Conservation (phyloP, 2,329 filamentous ascomycete species). For the Claviceps paspali region DNA sequence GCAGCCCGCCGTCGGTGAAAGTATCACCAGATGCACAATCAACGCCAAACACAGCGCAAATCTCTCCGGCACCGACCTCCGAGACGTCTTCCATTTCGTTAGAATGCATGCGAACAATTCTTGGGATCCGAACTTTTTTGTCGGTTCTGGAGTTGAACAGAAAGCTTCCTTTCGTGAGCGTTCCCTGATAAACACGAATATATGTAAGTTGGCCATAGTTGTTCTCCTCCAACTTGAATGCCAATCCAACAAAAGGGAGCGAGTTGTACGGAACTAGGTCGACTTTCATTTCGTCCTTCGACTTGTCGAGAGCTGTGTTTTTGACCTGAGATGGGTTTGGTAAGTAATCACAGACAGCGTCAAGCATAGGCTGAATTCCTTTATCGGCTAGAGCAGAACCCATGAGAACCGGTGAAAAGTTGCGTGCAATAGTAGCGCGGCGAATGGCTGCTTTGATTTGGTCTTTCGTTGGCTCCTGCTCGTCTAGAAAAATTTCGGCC, state of each 20-base stretch:
- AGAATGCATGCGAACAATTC: conserved; percentile 98
- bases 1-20: conserved; percentile 84
- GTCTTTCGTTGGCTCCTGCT: conserved; percentile 58
- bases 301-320: conserved; percentile 77
- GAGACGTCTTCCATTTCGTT: conserved; percentile 97
- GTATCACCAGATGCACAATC: conserved; percentile 97
- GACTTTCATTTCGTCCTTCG: conserved; percentile 62
- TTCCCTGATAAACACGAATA: conserved; percentile 94
- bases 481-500: conserved; percentile 84
- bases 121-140: conserved; percentile 92
- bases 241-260: conserved; percentile 83
- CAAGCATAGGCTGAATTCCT: conserved; percentile 88
- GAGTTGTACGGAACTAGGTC: conserved; percentile 88
- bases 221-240: conserved; percentile 98
- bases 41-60: conserved; percentile 95
- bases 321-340: conserved; percentile 82
- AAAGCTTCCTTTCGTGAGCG: conserved; percentile 72
- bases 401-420: conserved; percentile 94
- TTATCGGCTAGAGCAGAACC: conserved; percentile 91
- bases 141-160: conserved; percentile 88
- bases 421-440: conserved; percentile 70
- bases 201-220: conserved; percentile 98
- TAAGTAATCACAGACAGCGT: conserved; percentile 90
- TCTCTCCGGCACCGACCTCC: conserved; percentile 90
- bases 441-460: conserved; percentile 92